Percentiles rank a stretch among this genome's conserved stretches.
phyloP scores from a whole-genome alignment of 75 land plant genomes.

The Selaginella tamariscina region DNA sequence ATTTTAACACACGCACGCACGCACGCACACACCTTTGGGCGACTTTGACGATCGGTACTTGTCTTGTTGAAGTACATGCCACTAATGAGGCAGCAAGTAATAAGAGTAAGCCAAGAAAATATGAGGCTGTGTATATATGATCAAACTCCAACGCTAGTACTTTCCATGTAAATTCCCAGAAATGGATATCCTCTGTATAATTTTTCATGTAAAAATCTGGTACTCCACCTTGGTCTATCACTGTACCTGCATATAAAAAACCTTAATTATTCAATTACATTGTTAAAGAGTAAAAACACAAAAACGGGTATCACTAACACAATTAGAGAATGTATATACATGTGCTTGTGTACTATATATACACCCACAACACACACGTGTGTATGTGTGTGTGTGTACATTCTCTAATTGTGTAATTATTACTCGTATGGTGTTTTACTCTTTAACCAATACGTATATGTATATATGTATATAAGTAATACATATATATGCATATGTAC shows the following conservation, averaged over 20 bases:
- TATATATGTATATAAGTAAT: neutral
- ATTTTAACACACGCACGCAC: too few relatives aligned
- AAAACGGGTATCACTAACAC: neutral
- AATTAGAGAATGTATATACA: neutral
- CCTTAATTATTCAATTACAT: slow-evolving; percentile 9
- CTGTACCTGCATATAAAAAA: slow-evolving; percentile 37
- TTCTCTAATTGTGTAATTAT: neutral
- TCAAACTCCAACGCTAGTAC: slow-evolving; percentile 74
- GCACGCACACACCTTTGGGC: slow-evolving; percentile 56
- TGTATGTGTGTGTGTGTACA: neutral
- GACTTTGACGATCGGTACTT: slow-evolving; percentile 78
- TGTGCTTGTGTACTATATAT: neutral
- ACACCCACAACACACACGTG: neutral
- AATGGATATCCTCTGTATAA: slow-evolving; percentile 67
- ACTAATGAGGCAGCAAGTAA: slow-evolving; percentile 73
- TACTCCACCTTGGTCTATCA: slow-evolving; percentile 69
- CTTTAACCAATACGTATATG: neutral
- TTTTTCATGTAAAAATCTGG: slow-evolving; percentile 64
- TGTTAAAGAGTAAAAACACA: neutral
- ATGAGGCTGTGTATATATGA: slow-evolving; percentile 75
- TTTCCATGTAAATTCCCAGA: slow-evolving; percentile 67
- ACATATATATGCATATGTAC: neutral
- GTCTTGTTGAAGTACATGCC: slow-evolving; percentile 94
- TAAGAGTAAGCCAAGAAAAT: slow-evolving; percentile 55
- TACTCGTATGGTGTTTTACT: neutral